Conservation (phyloP, 2,329 filamentous ascomycete species). For the Zymoseptoria brevis region DNA sequence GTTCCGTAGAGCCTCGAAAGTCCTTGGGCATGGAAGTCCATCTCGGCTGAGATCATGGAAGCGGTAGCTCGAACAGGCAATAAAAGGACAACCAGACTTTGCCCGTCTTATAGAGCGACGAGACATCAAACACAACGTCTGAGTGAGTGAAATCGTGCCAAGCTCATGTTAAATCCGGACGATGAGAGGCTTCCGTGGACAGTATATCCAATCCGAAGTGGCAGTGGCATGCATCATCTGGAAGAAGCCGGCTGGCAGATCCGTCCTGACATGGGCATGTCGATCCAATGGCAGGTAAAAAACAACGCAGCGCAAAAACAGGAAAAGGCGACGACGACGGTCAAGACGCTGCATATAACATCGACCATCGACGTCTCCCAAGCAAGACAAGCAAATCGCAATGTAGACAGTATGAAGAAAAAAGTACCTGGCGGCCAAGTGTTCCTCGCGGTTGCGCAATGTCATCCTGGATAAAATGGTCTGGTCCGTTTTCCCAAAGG, state of each 20-base stretch:
- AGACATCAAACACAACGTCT: constrained; percentile 3
- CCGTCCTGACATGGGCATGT: background rate
- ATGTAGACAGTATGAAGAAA: constrained; percentile 18
- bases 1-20: background rate
- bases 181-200: background rate
- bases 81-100: background rate
- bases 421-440: constrained; percentile 32
- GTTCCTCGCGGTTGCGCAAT: constrained; percentile 31
- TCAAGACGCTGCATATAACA: constrained; percentile 11
- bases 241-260: constrained; percentile 2
- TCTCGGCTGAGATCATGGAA: background rate
- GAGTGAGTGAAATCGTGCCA: constrained; percentile 3
- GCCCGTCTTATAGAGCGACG: background rate
- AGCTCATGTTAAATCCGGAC: background rate
- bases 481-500: background rate
- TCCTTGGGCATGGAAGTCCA: background rate
- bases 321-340: background rate
- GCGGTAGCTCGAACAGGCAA: background rate
- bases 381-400: constrained; percentile 13
- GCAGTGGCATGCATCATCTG: background rate
- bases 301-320: constrained; percentile 8
- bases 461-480: constrained; percentile 30
- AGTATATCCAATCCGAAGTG: background rate
- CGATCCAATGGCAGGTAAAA: background rate
- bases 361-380: constrained; percentile 3